Percentiles rank a stretch among this genome's conserved stretches.
Evolutionary conservation across 805 yeast species (phyloP).

Genomic region (Metschnikowia lachancei): DNA sequence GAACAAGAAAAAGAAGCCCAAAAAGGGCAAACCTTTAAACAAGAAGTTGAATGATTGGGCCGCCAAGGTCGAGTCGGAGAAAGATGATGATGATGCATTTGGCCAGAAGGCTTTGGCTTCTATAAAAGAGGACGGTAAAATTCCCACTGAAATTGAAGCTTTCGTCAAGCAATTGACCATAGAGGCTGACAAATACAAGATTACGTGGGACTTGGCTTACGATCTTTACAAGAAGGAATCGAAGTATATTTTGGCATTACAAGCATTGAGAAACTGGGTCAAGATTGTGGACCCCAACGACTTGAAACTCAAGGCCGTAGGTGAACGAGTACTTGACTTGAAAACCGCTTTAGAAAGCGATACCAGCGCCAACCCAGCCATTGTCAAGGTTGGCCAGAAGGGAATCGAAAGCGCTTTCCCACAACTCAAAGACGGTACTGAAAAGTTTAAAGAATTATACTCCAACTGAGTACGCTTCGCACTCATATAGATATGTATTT

Average conservation of each 20-base stretch:
- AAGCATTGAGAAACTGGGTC: slow-evolving; percentile 44
- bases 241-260: slow-evolving; percentile 47
- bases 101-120: slow-evolving; percentile 46
- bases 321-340: slow-evolving; percentile 33
- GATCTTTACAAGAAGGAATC: slow-evolving; percentile 38
- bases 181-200: slow-evolving; percentile 39
- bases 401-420: slow-evolving; percentile 36
- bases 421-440: slow-evolving; percentile 24
- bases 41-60: slow-evolving; percentile 57
- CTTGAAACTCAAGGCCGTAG: slow-evolving; percentile 22
- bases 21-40: slow-evolving; percentile 51
- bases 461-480: slow-evolving; percentile 5
- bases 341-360: slow-evolving; percentile 34
- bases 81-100: slow-evolving; percentile 57
- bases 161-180: slow-evolving; percentile 41
- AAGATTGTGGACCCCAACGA: slow-evolving; percentile 30
- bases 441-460: slow-evolving; percentile 18
- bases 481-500: no score
- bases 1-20: slow-evolving; percentile 47
- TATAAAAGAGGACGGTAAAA: slow-evolving; percentile 25
- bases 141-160: slow-evolving; percentile 45
- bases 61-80: slow-evolving; percentile 41
- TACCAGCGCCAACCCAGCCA: slow-evolving; percentile 42
- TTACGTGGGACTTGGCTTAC: slow-evolving; percentile 45
- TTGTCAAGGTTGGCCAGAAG: slow-evolving; percentile 41